Evolutionary conservation across 108 stramenopile species (phyloP).

Genomic region (Fragilaria crotonensis): DNA sequence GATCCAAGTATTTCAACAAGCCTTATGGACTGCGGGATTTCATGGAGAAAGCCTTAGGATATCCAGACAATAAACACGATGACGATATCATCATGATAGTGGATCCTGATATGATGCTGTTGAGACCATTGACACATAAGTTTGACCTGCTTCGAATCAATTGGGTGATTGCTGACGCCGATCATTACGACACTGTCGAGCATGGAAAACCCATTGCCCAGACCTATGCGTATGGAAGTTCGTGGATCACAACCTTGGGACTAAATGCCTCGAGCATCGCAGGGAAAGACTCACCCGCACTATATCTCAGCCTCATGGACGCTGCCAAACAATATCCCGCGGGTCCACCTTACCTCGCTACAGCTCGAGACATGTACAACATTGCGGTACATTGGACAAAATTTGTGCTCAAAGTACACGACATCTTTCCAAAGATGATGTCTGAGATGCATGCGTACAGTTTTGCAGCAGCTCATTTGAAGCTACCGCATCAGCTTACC

Average conservation of each 20-base stretch:
- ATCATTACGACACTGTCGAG: conserved; percentile 12
- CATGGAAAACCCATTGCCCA: conserved; percentile 65
- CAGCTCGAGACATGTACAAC: conserved; percentile 27
- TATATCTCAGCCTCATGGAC: conserved; percentile 20
- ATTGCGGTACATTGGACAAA: conserved; percentile 23
- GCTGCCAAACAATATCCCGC: conserved; percentile 25
- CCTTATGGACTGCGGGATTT: conserved; percentile 62
- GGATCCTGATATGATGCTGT: conserved; percentile 93
- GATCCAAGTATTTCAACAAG: conserved; percentile 55
- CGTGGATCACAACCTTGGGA: conserved; percentile 47
- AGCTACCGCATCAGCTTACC: conserved; percentile 42
- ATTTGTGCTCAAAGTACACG: conserved; percentile 14
- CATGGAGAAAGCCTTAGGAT: conserved; percentile 21
- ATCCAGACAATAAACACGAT: conserved; percentile 1
- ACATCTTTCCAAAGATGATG: conserved; percentile 25
- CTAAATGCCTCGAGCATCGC: conserved; percentile 13
- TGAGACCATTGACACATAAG: conserved; percentile 74
- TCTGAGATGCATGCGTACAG: conserved; percentile 79
- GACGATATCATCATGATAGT: conserved; percentile 84
- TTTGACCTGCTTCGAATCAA: conserved; percentile 15
- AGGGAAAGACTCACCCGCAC: conserved; percentile 25
- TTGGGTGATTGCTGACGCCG: neutral
- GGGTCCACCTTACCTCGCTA: conserved; percentile 21
- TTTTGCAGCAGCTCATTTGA: conserved; percentile 59
- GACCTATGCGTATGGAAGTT: conserved; percentile 62